Conservation (phyloP, 192 early-diverging fungal species). For the Linnemannia schmuckeri region DNA sequence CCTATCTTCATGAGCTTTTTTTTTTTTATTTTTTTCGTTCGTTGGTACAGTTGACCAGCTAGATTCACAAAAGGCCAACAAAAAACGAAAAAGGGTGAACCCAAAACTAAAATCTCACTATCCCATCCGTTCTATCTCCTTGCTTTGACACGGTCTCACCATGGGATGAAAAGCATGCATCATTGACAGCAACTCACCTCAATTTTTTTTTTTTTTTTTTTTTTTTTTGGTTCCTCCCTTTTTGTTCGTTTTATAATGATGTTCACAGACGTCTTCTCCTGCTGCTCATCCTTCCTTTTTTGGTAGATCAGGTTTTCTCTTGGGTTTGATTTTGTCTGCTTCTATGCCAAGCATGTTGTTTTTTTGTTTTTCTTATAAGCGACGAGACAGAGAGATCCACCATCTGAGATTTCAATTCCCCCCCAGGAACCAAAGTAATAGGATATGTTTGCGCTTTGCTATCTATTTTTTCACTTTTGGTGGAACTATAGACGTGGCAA, state of each 20-base stretch:
- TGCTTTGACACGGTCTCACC: no score
- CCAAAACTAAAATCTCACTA: neutral
- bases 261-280: neutral
- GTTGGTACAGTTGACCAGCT: neutral
- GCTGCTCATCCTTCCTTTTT: neutral
- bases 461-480: neutral
- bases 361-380: neutral
- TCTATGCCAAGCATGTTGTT: constrained; percentile 6
- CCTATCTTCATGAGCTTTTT: no score
- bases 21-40: neutral
- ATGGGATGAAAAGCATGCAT: no score
- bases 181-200: neutral
- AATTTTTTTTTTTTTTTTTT: neutral
- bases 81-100: neutral
- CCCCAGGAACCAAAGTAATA: constrained; percentile 15
- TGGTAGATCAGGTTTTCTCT: neutral
- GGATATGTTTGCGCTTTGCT: neutral
- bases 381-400: neutral
- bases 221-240: neutral
- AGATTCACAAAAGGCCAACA: neutral
- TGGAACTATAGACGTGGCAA: neutral
- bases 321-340: neutral
- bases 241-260: neutral
- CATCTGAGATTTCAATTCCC: constrained; percentile 27
- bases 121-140: neutral